These are phyloP conservation scores for Gracilaria domingensis DNA, from an alignment of 23 red algal species.

Conservation along the genomic window DNA sequence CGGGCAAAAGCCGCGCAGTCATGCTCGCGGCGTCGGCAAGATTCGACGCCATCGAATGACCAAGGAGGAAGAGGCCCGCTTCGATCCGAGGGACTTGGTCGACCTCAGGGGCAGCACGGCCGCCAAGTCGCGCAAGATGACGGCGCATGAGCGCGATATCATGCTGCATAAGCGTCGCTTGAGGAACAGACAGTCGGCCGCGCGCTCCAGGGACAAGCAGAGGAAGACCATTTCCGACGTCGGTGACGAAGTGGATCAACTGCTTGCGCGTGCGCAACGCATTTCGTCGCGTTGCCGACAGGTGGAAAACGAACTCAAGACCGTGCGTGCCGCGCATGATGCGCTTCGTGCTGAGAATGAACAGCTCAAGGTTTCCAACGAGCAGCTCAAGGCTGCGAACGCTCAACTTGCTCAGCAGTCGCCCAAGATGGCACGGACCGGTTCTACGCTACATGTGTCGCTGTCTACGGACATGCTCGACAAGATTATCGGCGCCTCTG, in stretches of 20 bases:
- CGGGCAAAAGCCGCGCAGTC: slow-evolving; percentile 1
- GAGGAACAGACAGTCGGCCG: slow-evolving; percentile 73
- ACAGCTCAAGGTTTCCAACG: neutral
- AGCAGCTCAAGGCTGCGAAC: slow-evolving; percentile 11
- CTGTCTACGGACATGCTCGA: slow-evolving; percentile 74
- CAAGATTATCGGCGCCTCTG: slow-evolving; percentile 58
- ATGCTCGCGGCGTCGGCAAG: slow-evolving; percentile 56
- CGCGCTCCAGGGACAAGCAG: slow-evolving; percentile 73
- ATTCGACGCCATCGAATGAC: slow-evolving; percentile 76
- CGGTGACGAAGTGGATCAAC: slow-evolving; percentile 51
- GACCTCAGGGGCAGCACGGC: slow-evolving; percentile 87
- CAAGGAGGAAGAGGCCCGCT: slow-evolving; percentile 70
- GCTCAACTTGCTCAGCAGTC: neutral
- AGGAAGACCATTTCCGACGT: slow-evolving; percentile 43
- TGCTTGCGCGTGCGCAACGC: slow-evolving; percentile 2
- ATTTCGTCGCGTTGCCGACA: slow-evolving; percentile 9
- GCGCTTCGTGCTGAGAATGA: slow-evolving; percentile 25
- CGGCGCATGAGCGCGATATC: slow-evolving; percentile 74
- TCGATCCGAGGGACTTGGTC: slow-evolving; percentile 47
- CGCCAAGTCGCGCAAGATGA: slow-evolving; percentile 82
- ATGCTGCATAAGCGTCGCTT: slow-evolving; percentile 84
- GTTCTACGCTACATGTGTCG: slow-evolving; percentile 24
- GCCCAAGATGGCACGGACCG: neutral
- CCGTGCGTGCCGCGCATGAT: neutral
- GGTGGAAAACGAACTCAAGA: slow-evolving; percentile 23